Conservation (phyloP, 2,329 filamentous ascomycete genomes). For the Emmonsia crescens region DNA sequence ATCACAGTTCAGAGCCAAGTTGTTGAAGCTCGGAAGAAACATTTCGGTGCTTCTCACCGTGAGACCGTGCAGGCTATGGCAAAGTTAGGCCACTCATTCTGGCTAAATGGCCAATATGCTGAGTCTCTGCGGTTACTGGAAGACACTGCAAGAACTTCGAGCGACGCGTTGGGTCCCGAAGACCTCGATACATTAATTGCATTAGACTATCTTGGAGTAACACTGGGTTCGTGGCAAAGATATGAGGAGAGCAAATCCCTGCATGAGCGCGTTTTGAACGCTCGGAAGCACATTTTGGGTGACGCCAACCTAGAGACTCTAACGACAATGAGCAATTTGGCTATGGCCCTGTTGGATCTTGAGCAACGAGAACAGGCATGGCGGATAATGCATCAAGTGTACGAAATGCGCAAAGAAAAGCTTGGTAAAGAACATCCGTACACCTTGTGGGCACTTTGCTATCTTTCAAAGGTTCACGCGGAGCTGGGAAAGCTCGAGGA, state of each 20-base stretch:
- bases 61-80: conserved; percentile 23
- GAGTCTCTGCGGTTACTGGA: conserved; percentile 15
- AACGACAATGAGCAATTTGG: conserved; percentile 15
- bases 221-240: conserved; percentile 9
- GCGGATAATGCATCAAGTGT: conserved; percentile 12
- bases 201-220: conserved; percentile 10
- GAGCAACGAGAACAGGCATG: conserved; percentile 12
- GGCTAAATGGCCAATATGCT: conserved; percentile 11
- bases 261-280: conserved; percentile 14
- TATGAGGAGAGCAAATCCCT: conserved; percentile 10
- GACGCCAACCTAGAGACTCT: conserved; percentile 16
- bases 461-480: conserved; percentile 20
- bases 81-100: conserved; percentile 19
- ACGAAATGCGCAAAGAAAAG: conserved; percentile 12
- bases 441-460: conserved; percentile 24
- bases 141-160: conserved; percentile 13
- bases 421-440: conserved; percentile 27
- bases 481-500: conserved; percentile 14
- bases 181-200: conserved; percentile 20
- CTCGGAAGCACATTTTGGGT: conserved; percentile 13
- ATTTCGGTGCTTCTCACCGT: conserved; percentile 17
- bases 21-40: conserved; percentile 6
- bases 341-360: conserved; percentile 12
- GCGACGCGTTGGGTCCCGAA: conserved; percentile 15
- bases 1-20: conserved; percentile 12